Conservation (phyloP, 2,329 filamentous ascomycete species). For the Ambrosiella beaveri region DNA sequence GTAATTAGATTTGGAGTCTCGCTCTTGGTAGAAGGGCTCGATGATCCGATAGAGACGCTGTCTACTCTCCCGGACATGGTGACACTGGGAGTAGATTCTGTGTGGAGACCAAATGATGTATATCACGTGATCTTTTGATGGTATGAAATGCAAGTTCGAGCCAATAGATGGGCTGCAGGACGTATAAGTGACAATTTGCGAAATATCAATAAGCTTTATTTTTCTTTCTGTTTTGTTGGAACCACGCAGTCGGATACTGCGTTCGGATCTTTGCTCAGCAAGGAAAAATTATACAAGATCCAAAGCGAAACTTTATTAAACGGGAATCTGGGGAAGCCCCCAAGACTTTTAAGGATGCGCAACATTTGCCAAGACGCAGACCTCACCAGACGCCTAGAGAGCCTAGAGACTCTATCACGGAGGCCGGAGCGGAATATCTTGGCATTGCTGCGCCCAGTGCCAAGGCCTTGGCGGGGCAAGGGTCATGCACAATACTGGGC, state of each 20-base stretch:
- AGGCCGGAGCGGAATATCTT: slow-evolving; percentile 13
- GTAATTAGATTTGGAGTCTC: slow-evolving; percentile 35
- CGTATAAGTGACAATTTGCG: not conserved
- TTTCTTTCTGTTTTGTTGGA: not conserved
- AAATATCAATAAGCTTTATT: not conserved
- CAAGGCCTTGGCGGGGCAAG: slow-evolving; percentile 12
- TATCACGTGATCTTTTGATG: not conserved
- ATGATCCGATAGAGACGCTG: slow-evolving; percentile 9
- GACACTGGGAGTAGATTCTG: not conserved
- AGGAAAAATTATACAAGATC: slow-evolving; percentile 2
- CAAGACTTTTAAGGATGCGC: slow-evolving; percentile 11
- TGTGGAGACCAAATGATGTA: not conserved
- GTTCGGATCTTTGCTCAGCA: not conserved
- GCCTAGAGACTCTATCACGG: not conserved
- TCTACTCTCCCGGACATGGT: slow-evolving; percentile 13
- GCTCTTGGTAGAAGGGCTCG: slow-evolving; percentile 31
- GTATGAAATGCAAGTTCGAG: not conserved
- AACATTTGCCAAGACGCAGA: slow-evolving; percentile 9
- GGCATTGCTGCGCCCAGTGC: slow-evolving; percentile 13
- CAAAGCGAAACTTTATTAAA: not conserved
- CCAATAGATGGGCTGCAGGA: not conserved
- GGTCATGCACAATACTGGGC: not conserved
- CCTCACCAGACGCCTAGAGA: not conserved
- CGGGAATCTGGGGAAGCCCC: slow-evolving; percentile 9
- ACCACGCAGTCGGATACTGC: not conserved